Evolutionary conservation across 805 yeast genomes (phyloP), one percentile per base, ranked within the genome.

Genomic region (Jamesozyma hellenica): DNA sequence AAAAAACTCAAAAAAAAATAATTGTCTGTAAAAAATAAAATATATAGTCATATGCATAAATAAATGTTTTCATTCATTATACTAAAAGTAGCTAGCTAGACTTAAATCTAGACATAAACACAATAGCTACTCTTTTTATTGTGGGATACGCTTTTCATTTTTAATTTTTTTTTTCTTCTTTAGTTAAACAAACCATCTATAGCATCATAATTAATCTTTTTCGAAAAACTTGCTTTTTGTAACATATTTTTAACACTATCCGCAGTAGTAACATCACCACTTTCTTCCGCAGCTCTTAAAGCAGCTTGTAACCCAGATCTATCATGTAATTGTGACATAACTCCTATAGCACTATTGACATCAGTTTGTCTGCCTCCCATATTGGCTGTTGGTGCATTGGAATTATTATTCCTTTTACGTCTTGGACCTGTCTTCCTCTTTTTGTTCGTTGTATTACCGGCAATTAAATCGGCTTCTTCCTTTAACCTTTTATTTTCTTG

Each of bases 151-250:
- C 15, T 13, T 33, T 28, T 25, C 27, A 25, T 25, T 25, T 25
- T 25, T 25, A 8, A 25, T 25, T 25, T 25, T 25, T 25, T 25
- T 25, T 25, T 25, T 25, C 11, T 25, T 8, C 11, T 25, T 17
- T 32, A 34, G n/a, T 23, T 34, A 25, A 68, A 67, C 33, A 68
- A 55, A 43, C 70, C 75, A 46, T 78, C 79, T 39, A 90, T 74
- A 4, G 90, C 87, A 35, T 73, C 78, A 59, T 92, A 92, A 60
- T 92, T 92, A 60, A 92, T 82, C 67, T 92, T 92, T 63, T 80
- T 82, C 21, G 96, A 84, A 48, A 81, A 78, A 6, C 82, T 69
- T 53, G 84, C 79, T 60, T 79, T 82, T 47, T 75, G 74, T 30
- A 90, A 57, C 82, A 86, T 77, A 41, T 70, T 75, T 54, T 75